Evolutionary conservation across 352 stramenopile genomes (phyloP), one percentile per base, ranked within the genome.

Genomic region (Phytophthora pseudosyringae): DNA sequence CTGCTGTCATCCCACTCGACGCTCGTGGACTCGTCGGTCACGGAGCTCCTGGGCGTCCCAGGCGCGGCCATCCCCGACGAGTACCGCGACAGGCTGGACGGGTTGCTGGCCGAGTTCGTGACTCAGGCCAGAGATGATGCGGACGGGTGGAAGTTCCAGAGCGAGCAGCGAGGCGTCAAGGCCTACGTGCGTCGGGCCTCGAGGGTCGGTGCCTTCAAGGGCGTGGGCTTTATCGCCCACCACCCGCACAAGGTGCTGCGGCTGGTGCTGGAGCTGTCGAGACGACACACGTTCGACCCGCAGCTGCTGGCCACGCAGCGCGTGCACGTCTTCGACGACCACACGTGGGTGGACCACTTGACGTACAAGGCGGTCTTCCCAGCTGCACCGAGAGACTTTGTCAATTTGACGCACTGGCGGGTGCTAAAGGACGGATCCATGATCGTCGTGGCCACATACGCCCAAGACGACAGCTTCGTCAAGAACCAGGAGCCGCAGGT

Each of bases 371-470:
- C 78, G 1, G 69, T 89, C 32, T 90, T 93, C 60, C 84, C 84
- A 5, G 65, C 73, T 3, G 63, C 75, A 13, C 59, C 73, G 15
- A 77, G 78, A 29, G 80, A 90, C 32, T 90, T 88, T 40, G 69
- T 89, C 36, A 83, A 90, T 41, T 65, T 91, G n/a, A 89, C 75
- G 4, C 84, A 91, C 60, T 91, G 84, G 81, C 84, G 84, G 11
- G 78, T 90, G 55, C 75, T 93, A 9, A 49, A 58, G n/a, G 80
- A 86, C 41, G 75, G 78, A 48, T 76, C 76, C 12, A 81, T 91
- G 6, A 28, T 88, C 11, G 60, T 90, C 15, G 67, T 90, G 33
- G 79, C 78, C 6, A 81, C 76, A 2, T 76, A 71, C 16, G 65
- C 77, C 28, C 69, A 86, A 32, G 53, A 68, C 10, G 60, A 78